Evolutionary conservation across 352 stramenopile genomes (phyloP).

Genomic region (Thalassiosira hispida): DNA sequence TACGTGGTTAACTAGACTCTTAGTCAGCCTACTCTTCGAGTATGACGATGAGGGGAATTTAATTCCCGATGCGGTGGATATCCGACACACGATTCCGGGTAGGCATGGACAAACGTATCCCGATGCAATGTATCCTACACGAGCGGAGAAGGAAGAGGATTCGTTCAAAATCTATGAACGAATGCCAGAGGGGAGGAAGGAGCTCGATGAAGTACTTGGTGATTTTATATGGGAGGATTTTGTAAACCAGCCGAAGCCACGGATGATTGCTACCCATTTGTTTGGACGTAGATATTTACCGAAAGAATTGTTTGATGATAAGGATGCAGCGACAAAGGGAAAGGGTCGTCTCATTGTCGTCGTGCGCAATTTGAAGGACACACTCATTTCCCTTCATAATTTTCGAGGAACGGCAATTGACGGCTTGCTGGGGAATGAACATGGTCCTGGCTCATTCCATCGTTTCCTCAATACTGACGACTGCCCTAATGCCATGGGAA

Average conservation of each 20-base stretch:
- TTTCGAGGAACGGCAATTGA: conserved; percentile 29
- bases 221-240: conserved; percentile 50
- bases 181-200: background rate
- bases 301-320: conserved; percentile 25
- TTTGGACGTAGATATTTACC: conserved; percentile 39
- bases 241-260: conserved; percentile 17
- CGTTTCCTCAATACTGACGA: conserved; percentile 19
- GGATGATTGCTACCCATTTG: conserved; percentile 47
- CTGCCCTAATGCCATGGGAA: conserved; percentile 35
- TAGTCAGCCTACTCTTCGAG: conserved; percentile 34
- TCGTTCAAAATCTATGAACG: conserved; percentile 6
- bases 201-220: conserved; percentile 20
- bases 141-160: conserved; percentile 13
- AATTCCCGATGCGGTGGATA: background rate
- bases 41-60: conserved; percentile 27
- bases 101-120: conserved; percentile 45
- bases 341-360: conserved; percentile 49
- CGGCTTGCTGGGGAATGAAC: conserved; percentile 37
- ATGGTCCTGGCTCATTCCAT: conserved; percentile 30
- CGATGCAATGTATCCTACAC: conserved; percentile 27
- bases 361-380: conserved; percentile 46
- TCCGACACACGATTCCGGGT: background rate
- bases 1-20: conserved; percentile 39
- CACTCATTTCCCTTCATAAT: conserved; percentile 31
- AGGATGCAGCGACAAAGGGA: conserved; percentile 15